Evolutionary conservation across 2,329 filamentous ascomycete genomes (phyloP), one percentile per base, ranked within the genome.

Genomic region (Dendryphion nanum): DNA sequence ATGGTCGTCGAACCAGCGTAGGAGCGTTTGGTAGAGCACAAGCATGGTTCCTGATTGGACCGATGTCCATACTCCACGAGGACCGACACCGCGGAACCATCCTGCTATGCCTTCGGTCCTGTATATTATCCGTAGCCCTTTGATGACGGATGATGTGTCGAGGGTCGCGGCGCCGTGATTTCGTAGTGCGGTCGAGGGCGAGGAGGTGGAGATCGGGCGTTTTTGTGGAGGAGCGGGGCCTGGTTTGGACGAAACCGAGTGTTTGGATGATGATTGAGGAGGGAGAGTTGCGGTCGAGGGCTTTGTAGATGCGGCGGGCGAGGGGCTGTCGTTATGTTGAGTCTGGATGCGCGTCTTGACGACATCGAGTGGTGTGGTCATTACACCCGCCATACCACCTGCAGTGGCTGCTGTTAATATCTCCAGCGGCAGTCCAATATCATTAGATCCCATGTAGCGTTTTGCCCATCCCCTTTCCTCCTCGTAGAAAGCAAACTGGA

Each of bases 401-500:
- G 93, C 94, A 3, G 82, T 84, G 3, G 87, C 89, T 13, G 90
- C 93, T 0, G 93, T 98, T 12, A 94, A 66, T 17, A 97, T 84
- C 63, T 98, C 93, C 24, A 97, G 66, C 1, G 82, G 77, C 21
- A 94, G 69, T 1, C 93, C 93, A 37, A 98, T 94, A 41, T 96
- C 88, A 40, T 84, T 79, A 45, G 83, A 85, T 21, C 85, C 81
- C 59, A 86, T 83, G 76, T 85, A 94, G 37, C 81, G 67, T 57
- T 85, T 85, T 1, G 93, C 90, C 76, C 88, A 79, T 31, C 76
- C 81, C 56, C 90, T 87, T 61, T 90, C 90, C 66, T 97, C 88
- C 67, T 98, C 93, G 73, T 95, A 98, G 63, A 98, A 96, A 57
- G 94, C 91, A 67, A 98, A 97, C 61, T 98, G 93, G 8, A 98